phyloP scores from a whole-genome alignment of 2,329 filamentous ascomycete genomes.

The Monosporascus sp. region DNA sequence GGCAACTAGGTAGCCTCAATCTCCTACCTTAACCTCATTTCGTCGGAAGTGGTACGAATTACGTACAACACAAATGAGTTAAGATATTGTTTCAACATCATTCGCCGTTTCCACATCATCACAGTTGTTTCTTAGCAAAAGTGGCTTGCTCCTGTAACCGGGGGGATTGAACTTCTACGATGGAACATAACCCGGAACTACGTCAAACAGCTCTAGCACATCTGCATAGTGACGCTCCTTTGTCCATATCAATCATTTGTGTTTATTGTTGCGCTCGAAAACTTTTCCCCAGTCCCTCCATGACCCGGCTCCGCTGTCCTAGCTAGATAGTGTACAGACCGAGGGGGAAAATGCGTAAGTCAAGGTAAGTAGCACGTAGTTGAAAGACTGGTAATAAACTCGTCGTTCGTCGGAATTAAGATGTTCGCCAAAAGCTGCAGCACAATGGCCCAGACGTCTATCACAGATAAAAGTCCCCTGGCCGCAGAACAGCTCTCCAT shows the following conservation, averaged over 20 bases:
- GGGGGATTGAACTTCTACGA: no score
- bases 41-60: no score
- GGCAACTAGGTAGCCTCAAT: no score
- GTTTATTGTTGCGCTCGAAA: constrained; percentile 21
- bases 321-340: constrained; percentile 26
- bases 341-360: constrained; percentile 20
- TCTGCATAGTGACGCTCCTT: background rate
- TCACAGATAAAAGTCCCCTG: constrained; percentile 16
- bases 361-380: background rate
- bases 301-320: constrained; percentile 22
- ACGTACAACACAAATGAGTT: no score
- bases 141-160: no score
- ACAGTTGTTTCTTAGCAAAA: no score
- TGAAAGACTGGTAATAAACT: constrained; percentile 19
- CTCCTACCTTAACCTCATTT: no score
- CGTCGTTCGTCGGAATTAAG: constrained; percentile 27
- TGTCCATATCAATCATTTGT: constrained; percentile 17
- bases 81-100: no score
- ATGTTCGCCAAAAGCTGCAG: constrained; percentile 25
- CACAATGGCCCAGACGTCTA: constrained; percentile 12
- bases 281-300: constrained; percentile 25
- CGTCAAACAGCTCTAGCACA: background rate
- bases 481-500: constrained; percentile 12
- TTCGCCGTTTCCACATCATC: no score
- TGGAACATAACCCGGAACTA: no score